Conservation (phyloP, 345 rosid species). For the Gossypium bickii region DNA sequence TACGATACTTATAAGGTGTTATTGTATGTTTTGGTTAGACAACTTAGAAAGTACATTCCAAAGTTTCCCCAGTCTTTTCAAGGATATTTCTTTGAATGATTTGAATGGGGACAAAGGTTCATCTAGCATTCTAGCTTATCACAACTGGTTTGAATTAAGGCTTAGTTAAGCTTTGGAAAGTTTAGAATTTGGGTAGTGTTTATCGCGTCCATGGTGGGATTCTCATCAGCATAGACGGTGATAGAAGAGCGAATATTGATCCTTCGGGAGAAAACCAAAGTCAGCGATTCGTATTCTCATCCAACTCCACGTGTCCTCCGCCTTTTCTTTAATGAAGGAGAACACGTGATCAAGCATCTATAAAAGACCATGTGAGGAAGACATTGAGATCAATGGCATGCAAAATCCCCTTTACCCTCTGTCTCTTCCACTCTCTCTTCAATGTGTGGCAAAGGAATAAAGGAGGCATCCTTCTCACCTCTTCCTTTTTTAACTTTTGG, state of each 20-base stretch:
- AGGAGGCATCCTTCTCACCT: constrained; percentile 16
- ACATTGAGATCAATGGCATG: constrained; percentile 1
- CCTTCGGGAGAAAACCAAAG: constrained; percentile 20
- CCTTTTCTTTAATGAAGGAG: constrained; percentile 26
- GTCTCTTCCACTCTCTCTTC: background rate
- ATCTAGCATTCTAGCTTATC: background rate
- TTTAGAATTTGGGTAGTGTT: constrained; percentile 6
- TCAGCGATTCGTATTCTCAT: constrained; percentile 25
- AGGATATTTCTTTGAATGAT: background rate
- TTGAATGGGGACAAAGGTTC: background rate
- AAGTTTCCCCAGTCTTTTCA: background rate
- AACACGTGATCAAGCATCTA: constrained; percentile 23
- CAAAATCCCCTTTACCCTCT: constrained; percentile 8
- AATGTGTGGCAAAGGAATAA: constrained; percentile 25
- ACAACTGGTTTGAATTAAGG: background rate
- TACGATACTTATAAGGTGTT: background rate
- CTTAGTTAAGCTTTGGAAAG: background rate
- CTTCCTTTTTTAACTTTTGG: constrained; percentile 10
- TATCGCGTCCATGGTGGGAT: constrained; percentile 25
- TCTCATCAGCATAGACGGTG: constrained; percentile 22
- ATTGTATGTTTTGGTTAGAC: background rate
- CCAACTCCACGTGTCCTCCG: constrained; percentile 10
- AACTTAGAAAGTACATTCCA: background rate
- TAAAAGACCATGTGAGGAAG: constrained; percentile 13
- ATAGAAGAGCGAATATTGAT: constrained; percentile 27